Conservation (phyloP, 805 yeast species). For the Starmerella apis region DNA sequence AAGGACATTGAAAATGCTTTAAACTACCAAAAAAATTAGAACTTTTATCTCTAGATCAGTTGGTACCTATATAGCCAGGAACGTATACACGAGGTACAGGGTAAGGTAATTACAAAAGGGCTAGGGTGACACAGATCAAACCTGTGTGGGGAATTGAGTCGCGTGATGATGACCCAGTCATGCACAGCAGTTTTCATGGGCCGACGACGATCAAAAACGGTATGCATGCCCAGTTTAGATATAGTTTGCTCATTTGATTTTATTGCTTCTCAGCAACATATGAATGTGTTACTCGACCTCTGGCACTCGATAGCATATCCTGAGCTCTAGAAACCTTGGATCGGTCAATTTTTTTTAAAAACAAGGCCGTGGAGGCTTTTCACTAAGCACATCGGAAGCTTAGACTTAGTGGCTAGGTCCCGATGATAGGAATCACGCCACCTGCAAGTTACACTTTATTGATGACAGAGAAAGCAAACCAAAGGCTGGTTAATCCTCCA, state of each 20-base stretch:
- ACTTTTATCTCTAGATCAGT: not conserved
- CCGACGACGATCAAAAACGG: not conserved
- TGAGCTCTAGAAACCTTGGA: not conserved
- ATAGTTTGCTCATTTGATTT: not conserved
- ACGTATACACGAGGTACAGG: not conserved
- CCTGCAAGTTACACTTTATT: not conserved
- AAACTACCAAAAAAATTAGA: not conserved
- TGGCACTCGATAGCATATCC: not conserved
- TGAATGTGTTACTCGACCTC: not conserved
- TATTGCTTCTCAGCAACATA: no score
- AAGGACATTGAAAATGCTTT: slow-evolving; percentile 1
- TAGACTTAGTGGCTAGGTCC: not conserved
- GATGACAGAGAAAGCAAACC: not conserved
- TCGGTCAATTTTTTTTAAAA: not conserved
- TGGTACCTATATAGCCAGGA: not conserved
- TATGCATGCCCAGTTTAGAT: not conserved
- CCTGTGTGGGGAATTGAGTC: slow-evolving; percentile 5
- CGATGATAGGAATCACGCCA: slow-evolving; percentile 2
- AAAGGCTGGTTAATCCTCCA: not conserved
- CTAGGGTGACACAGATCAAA: not conserved
- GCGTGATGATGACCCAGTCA: not conserved
- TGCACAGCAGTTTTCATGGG: not conserved
- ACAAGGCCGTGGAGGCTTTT: not conserved
- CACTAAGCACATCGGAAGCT: not conserved
- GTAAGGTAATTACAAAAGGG: not conserved